Evolutionary conservation across 768 basidiomycete species (phyloP).

Genomic region (Mycena galopus): DNA sequence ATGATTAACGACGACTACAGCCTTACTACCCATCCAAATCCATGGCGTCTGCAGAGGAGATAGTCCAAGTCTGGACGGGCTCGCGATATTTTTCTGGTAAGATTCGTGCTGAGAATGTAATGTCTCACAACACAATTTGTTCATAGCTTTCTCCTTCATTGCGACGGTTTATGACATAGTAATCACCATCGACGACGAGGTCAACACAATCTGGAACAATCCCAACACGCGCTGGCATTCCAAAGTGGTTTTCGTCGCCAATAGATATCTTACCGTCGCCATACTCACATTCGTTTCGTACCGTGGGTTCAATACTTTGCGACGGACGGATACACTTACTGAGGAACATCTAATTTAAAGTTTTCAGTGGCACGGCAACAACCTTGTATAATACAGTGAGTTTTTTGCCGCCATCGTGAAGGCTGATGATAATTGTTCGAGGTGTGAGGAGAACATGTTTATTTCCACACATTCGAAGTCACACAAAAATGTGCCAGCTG

Average conservation of each 20-base stretch:
- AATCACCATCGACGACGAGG: constrained; percentile 1
- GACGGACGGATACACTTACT: not conserved
- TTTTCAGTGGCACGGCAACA: constrained; percentile 7
- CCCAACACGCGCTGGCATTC: constrained; percentile 3
- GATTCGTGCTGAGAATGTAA: not conserved
- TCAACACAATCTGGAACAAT: constrained; percentile 20
- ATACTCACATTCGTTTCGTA: constrained; percentile 13
- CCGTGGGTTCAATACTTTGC: not conserved
- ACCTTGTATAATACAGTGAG: not conserved
- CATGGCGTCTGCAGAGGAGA: not conserved
- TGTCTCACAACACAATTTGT: too few species aligned
- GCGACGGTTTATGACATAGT: constrained; percentile 1
- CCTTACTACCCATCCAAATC: too few species aligned
- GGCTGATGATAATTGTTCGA: not conserved
- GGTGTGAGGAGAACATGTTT: not conserved
- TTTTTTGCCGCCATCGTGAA: not conserved
- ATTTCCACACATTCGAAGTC: not conserved
- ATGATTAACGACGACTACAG: too few species aligned
- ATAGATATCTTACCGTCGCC: constrained; percentile 12
- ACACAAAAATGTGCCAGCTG: not conserved
- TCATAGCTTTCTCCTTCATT: not conserved
- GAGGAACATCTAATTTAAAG: not conserved
- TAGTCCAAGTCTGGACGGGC: not conserved
- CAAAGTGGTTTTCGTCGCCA: constrained; percentile 6
- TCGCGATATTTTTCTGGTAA: not conserved